These are phyloP conservation scores for Syncephalastrum racemosum DNA, from an alignment of 371 early-diverging fungal species.

Conservation along the genomic window DNA sequence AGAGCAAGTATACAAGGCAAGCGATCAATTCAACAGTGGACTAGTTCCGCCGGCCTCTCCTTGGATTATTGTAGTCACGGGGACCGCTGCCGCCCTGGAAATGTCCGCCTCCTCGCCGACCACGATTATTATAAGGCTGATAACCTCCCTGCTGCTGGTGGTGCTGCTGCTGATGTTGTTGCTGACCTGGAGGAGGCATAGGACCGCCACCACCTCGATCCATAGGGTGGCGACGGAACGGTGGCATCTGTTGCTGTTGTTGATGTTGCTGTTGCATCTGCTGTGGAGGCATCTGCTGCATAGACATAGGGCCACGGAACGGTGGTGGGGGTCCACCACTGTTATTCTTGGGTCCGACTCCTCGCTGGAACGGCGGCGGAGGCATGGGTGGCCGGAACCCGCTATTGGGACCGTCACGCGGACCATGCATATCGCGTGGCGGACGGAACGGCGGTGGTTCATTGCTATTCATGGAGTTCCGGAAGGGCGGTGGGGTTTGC, in stretches of 20 bases:
- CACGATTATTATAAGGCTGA: no score
- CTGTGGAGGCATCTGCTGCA: slow-evolving; percentile 5
- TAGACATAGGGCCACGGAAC: slow-evolving; percentile 12
- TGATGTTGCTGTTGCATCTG: slow-evolving; percentile 6
- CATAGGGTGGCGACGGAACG: slow-evolving; percentile 4
- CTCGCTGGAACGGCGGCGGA: slow-evolving; percentile 5
- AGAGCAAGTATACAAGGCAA: no score
- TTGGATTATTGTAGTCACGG: no score
- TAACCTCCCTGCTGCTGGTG: no score
- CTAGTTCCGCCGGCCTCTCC: no score
- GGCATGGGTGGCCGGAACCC: slow-evolving; percentile 10
- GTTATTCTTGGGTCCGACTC: slow-evolving; percentile 8
- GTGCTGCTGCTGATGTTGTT: not conserved
- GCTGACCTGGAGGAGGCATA: slow-evolving; percentile 1
- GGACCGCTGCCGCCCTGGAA: no score
- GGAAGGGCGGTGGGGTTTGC: slow-evolving; percentile 18
- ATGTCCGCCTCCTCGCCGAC: no score
- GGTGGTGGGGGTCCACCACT: slow-evolving; percentile 18
- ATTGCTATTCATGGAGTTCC: slow-evolving; percentile 5
- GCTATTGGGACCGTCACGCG: slow-evolving; percentile 13
- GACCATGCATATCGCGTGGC: slow-evolving; percentile 7
- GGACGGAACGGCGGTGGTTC: slow-evolving; percentile 21
- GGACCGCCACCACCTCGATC: slow-evolving; percentile 7
- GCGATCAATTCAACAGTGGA: no score
- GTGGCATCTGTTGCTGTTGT: slow-evolving; percentile 3